A percentile compares a stretch with the other conserved stretches of the same genome.
phyloP scores from a whole-genome alignment of 306 rosid species.

The Castanea crenata region DNA sequence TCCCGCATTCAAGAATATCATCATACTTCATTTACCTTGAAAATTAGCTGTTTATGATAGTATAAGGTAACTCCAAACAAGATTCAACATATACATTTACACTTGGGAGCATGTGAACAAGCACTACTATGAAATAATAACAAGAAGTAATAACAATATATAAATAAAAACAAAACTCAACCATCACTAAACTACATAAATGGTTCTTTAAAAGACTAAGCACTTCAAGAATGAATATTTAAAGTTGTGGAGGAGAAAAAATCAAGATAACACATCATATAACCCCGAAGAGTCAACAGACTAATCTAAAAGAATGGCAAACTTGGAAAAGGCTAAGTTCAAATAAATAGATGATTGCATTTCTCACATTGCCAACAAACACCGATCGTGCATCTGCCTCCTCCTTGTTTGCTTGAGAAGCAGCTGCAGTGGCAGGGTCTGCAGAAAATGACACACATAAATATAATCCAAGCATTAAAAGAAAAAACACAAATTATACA shows the following conservation, averaged over 20 bases:
- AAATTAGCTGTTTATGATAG: neutral
- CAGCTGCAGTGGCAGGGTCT: conserved; percentile 76
- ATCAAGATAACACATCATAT: neutral
- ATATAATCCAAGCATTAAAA: conserved; percentile 9
- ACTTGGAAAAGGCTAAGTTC: neutral
- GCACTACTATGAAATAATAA: neutral
- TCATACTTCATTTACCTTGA: neutral
- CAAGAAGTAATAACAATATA: neutral
- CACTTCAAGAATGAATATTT: neutral
- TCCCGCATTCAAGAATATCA: neutral
- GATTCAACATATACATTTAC: neutral
- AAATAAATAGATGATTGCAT: neutral
- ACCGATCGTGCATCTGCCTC: conserved; percentile 84
- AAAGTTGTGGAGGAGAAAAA: neutral
- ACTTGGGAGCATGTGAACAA: neutral
- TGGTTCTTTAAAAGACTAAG: neutral
- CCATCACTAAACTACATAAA: neutral
- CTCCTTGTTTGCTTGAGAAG: conserved; percentile 77
- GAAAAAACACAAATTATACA: neutral
- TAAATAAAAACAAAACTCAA: neutral
- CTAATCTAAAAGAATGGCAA: neutral
- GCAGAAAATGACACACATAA: neutral
- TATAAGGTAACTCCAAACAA: neutral
- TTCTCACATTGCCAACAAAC: conserved; percentile 93
- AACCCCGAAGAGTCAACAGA: neutral